Percentiles rank a stretch among this genome's conserved stretches.
phyloP scores from a whole-genome alignment of 1,139 yeast species.

The Geotrichum armillariae region DNA sequence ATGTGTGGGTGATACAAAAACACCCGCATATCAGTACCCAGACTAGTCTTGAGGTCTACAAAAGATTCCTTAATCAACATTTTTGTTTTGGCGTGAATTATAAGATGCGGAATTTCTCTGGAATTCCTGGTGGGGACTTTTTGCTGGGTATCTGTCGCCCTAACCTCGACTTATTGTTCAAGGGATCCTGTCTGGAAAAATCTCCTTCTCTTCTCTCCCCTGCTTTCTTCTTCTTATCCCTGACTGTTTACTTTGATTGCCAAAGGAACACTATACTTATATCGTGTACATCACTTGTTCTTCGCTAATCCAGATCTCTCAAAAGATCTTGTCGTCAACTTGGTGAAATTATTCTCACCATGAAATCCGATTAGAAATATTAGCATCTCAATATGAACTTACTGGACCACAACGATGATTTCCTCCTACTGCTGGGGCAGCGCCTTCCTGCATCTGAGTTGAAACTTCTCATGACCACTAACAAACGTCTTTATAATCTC shows the following conservation, averaged over 20 bases:
- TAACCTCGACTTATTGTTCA: not conserved
- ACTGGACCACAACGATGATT: constrained; percentile 7
- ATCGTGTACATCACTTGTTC: too few relatives aligned
- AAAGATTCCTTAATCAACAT: constrained; percentile 71
- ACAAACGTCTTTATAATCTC: constrained; percentile 3
- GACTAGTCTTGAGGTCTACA: constrained; percentile 65
- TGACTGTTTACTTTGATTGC: constrained; percentile 11
- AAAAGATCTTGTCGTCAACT: too few relatives aligned
- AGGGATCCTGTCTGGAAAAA: not conserved
- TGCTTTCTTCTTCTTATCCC: not conserved
- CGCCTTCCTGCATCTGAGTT: constrained; percentile 8
- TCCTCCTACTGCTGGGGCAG: constrained; percentile 5
- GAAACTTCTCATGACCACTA: constrained; percentile 4
- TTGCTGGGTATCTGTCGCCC: not conserved
- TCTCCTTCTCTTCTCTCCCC: not conserved
- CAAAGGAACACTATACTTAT: too few relatives aligned
- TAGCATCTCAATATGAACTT: too few relatives aligned
- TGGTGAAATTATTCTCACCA: too few relatives aligned
- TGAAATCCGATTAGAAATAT: too few relatives aligned
- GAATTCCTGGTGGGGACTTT: constrained; percentile 9
- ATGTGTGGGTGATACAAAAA: constrained; percentile 68
- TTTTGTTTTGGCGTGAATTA: too few relatives aligned
- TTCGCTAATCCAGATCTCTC: too few relatives aligned
- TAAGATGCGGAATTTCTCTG: too few relatives aligned
- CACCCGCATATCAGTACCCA: constrained; percentile 67